phyloP scores from a whole-genome alignment of 768 basidiomycete species.

The Mycena indigotica region DNA sequence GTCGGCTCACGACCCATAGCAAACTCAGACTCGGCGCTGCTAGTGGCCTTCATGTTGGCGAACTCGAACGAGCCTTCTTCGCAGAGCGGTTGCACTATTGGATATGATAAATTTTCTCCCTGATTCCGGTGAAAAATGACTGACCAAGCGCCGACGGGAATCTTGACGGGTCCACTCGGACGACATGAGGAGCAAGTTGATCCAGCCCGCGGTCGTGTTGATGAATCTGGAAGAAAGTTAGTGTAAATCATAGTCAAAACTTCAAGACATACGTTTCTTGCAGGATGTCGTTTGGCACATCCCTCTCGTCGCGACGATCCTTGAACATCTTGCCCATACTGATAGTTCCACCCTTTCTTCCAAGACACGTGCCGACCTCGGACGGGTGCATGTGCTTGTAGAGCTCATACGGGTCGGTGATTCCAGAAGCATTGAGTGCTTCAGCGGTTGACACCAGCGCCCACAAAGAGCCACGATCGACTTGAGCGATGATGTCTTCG shows the following conservation, averaged over 20 bases:
- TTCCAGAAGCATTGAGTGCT: slow-evolving; percentile 93
- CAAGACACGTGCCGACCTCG: slow-evolving; percentile 91
- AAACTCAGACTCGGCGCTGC: slow-evolving; percentile 94
- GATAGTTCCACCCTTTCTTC: slow-evolving; percentile 96
- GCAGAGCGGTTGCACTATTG: slow-evolving; percentile 92
- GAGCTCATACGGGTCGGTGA: slow-evolving; percentile 97
- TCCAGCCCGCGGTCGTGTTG: slow-evolving; percentile 98
- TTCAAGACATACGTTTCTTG: slow-evolving; percentile 86
- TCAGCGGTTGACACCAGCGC: slow-evolving; percentile 93
- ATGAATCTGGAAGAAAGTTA: slow-evolving; percentile 70
- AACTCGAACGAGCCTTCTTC: slow-evolving; percentile 99
- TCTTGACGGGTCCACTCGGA: slow-evolving; percentile 98
- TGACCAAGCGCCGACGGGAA: slow-evolving; percentile 97
- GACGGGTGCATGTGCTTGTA: slow-evolving; percentile 97
- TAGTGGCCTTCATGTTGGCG: slow-evolving; percentile 99
- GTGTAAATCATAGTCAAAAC: not conserved
- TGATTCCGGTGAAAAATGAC: too few relatives aligned
- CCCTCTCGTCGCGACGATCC: slow-evolving; percentile 96
- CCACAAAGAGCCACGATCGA: slow-evolving; percentile 92
- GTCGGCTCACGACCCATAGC: slow-evolving; percentile 99
- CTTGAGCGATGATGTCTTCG: slow-evolving; percentile 92
- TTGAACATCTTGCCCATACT: slow-evolving; percentile 97
- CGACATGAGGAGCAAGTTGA: slow-evolving; percentile 91
- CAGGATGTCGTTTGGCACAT: slow-evolving; percentile 96
- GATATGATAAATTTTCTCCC: too few relatives aligned